Base-by-base conservation (phyloP, 2,329 filamentous ascomycete species). In the Bipolaris sorokiniana region DNA sequence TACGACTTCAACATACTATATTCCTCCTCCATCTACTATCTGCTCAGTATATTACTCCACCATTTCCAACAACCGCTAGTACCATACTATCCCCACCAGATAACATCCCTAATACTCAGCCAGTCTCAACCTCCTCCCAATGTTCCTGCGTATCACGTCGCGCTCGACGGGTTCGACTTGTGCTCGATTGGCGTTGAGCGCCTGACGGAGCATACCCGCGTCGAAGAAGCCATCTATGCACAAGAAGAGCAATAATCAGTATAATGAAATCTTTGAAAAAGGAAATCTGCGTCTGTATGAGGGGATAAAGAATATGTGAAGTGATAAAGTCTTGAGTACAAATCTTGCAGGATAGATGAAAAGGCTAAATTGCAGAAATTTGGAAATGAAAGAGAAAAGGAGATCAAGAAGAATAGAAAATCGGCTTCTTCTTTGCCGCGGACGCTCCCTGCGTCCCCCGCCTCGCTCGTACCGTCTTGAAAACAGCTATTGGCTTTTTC, bases 171-270 rank as follows among this genome's bases (percentile, higher is more conserved):
- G 73, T 33, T 79, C 81, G 54, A 59, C 65, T 31, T 86, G 83
- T 46, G 59, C 53, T 38, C 61, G 62, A 48, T 89, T 85, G 2
- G 88, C 89, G 73, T 93, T 93, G 56, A 97, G 86, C 1, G 92
- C 92, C 75, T 96, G 91, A 22, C 95, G 82, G 5, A 97, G 85
- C 92, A 97, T 96, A 13, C 94, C 94, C 0, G 94, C 92, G 74
- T 98, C 94, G 78, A 98, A 98, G 82, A 98, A 97, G 31, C 94
- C 94, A 81, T 97, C 93, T 97, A 72, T 52, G 54, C 13, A 11
- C 20, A 62, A 60, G 59, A 61, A 64, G 62, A 60, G 47, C 49
- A 57, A 76, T 68, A 76, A 78, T 67, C 61, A 72, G 66, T 58
- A 64, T 28, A 48, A 53, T 41, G 37, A 47, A 54, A 40, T 45